Percentiles rank a stretch among this genome's conserved stretches.
Conservation (phyloP, 208 protist species). For the Plasmodiophora brassicae region DNA sequence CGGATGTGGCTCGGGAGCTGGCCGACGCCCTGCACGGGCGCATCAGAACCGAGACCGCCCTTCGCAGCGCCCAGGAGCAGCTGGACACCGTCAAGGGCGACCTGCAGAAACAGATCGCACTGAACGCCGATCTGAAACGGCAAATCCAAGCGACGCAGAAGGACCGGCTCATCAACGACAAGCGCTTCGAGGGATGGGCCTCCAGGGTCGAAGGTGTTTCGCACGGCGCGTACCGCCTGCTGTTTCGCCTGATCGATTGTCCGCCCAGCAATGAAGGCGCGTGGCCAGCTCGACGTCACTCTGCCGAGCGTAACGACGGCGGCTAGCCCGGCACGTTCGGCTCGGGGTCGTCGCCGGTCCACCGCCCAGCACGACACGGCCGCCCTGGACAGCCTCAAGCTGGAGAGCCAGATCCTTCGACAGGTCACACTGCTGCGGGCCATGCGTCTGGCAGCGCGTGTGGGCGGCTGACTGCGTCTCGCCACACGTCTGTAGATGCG, state of each 20-base stretch:
- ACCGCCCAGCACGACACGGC: background rate
- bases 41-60: background rate
- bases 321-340: too few relatives aligned
- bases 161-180: background rate
- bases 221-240: background rate
- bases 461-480: background rate
- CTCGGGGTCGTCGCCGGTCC: too few relatives aligned
- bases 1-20: background rate
- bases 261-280: background rate
- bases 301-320: too few relatives aligned
- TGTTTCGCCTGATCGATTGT: background rate
- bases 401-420: background rate
- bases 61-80: background rate
- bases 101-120: background rate
- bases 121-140: background rate
- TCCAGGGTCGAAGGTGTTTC: background rate
- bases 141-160: background rate
- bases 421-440: too few relatives aligned
- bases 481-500: background rate
- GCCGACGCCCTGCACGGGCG: background rate
- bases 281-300: background rate
- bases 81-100: background rate
- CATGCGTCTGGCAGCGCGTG: background rate
- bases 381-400: background rate
- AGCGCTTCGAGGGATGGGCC: constrained; percentile 5